Conservation (phyloP, 176 grass and related monocot species). For the Chloris gayana region DNA sequence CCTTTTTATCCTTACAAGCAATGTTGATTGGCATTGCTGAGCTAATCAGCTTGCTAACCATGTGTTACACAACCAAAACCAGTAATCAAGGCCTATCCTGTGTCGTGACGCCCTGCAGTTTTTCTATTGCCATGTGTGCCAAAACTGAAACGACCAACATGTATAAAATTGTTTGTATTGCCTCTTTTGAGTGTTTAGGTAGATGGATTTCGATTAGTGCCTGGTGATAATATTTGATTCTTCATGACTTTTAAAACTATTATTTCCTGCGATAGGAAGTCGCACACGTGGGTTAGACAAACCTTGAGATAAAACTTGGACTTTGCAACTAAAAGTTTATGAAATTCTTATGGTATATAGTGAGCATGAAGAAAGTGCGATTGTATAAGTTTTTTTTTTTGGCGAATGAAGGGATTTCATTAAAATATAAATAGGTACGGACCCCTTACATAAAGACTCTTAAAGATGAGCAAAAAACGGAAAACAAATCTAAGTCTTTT, state of each 20-base stretch:
- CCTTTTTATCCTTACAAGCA: conserved; percentile 45
- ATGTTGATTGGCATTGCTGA: conserved; percentile 15
- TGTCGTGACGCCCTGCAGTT: not conserved
- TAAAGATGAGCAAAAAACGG: too few species aligned
- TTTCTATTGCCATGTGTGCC: conserved; percentile 30
- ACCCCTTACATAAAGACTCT: too few species aligned
- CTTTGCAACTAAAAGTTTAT: not conserved
- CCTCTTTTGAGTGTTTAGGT: conserved; percentile 12
- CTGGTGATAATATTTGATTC: not conserved
- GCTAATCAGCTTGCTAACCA: conserved; percentile 46
- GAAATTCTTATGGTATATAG: not conserved
- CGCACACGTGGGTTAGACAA: not conserved
- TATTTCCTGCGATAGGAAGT: not conserved
- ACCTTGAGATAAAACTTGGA: not conserved
- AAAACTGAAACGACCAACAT: conserved; percentile 21
- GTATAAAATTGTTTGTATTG: not conserved
- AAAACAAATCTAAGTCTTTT: too few species aligned
- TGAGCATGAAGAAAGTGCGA: not conserved
- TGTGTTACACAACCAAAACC: conserved; percentile 29
- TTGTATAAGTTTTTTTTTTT: too few species aligned
- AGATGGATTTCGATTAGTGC: not conserved
- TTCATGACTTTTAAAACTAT: not conserved
- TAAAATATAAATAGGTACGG: too few species aligned
- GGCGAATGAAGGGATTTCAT: too few species aligned
- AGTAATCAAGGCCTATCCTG: not conserved